phyloP scores from a whole-genome alignment of 1,284 basidiomycete genomes.

The Spongiforma sp. region DNA sequence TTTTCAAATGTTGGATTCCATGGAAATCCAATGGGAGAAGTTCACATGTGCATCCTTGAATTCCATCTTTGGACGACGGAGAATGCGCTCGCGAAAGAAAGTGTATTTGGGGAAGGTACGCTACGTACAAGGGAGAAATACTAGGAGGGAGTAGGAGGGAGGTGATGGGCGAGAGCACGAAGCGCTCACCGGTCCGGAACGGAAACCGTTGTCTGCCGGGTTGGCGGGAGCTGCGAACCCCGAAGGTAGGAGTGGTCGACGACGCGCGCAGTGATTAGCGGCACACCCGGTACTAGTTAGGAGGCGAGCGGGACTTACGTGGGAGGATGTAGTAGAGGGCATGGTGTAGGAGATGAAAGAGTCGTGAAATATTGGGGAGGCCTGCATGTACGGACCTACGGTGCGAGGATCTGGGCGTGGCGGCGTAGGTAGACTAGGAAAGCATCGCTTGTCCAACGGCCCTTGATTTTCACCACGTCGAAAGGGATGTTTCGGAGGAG shows the following conservation, averaged over 20 bases:
- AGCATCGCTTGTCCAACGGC: background rate
- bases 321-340: background rate
- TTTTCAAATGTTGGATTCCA: background rate
- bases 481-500: background rate
- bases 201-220: background rate
- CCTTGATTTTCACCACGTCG: background rate
- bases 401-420: background rate
- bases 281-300: background rate
- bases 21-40: background rate
- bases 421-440: background rate
- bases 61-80: too few species aligned
- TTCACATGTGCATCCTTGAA: background rate
- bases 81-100: too few species aligned
- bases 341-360: background rate
- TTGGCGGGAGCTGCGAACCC: background rate
- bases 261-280: background rate
- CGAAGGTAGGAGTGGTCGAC: background rate
- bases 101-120: too few species aligned
- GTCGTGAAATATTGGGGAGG: background rate
- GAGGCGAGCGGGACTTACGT: background rate
- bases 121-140: too few species aligned
- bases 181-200: background rate
- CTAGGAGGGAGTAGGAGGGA: background rate
- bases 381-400: background rate
- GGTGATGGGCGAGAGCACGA: background rate